A percentile compares a stretch with the other conserved stretches of the same genome.
These are phyloP conservation scores for Mesembryanthemum crystallinum DNA, from an alignment of 148 eudicot species.

Conservation along the genomic window DNA sequence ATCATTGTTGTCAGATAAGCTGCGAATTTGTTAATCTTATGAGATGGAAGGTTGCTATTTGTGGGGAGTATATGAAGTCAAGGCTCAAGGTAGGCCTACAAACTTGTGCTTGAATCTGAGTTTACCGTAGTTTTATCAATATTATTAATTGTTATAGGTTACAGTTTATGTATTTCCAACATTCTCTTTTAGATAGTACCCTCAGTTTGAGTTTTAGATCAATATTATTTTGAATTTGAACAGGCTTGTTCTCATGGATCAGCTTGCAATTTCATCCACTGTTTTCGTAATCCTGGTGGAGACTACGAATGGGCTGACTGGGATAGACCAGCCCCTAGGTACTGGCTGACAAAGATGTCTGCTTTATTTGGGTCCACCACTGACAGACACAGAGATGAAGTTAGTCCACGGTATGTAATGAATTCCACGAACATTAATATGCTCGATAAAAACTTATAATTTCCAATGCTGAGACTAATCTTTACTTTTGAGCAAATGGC, in stretches of 20 bases:
- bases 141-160: neutral
- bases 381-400: conserved; percentile 36
- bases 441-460: neutral
- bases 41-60: conserved; percentile 89
- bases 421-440: conserved; percentile 36
- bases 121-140: neutral
- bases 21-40: conserved; percentile 82
- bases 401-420: conserved; percentile 32
- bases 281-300: conserved; percentile 92
- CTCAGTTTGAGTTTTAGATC: neutral
- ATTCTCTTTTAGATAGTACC: neutral
- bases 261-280: conserved; percentile 88
- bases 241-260: conserved; percentile 91
- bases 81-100: conserved; percentile 66
- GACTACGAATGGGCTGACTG: conserved; percentile 98
- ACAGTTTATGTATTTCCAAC: neutral
- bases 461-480: neutral
- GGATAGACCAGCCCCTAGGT: conserved; percentile 87
- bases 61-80: conserved; percentile 92
- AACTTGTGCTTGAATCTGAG: conserved; percentile 1
- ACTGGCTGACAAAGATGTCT: conserved; percentile 72
- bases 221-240: conserved; percentile 10
- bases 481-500: neutral
- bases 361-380: conserved; percentile 74
- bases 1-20: conserved; percentile 41